Conservation (phyloP, 2,329 filamentous ascomycete species). For the Aspergillus fumigatus region DNA sequence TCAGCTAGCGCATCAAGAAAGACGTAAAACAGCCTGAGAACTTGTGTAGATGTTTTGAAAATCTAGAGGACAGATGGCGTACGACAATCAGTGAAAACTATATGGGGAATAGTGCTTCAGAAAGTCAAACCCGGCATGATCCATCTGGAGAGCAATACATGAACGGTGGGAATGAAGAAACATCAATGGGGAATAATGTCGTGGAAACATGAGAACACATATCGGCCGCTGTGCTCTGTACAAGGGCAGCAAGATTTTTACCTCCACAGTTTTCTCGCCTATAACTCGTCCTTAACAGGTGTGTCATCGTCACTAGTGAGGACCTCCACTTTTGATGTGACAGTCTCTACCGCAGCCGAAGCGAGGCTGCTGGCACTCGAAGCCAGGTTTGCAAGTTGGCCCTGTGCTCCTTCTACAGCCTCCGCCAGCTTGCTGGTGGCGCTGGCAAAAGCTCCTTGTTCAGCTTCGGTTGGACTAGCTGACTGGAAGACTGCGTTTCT, state of each 20-base stretch:
- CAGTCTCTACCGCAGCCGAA: constrained; percentile 32
- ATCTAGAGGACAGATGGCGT: constrained; percentile 13
- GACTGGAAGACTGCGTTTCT: constrained; percentile 50
- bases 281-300: constrained; percentile 21
- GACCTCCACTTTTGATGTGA: constrained; percentile 21
- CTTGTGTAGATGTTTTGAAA: constrained; percentile 20
- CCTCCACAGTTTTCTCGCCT: constrained; percentile 1
- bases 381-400: constrained; percentile 29
- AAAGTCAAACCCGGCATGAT: constrained; percentile 13
- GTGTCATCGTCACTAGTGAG: neutral
- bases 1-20: constrained; percentile 2
- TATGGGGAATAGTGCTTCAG: constrained; percentile 31
- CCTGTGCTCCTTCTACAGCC: constrained; percentile 34
- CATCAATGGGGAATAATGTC: neutral
- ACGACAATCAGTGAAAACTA: constrained; percentile 27
- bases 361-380: constrained; percentile 30
- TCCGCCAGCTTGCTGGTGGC: constrained; percentile 26
- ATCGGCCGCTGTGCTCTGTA: neutral
- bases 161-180: constrained; percentile 6
- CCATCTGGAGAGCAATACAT: constrained; percentile 6
- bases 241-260: constrained; percentile 4
- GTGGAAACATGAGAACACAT: constrained; percentile 2
- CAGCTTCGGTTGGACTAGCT: neutral
- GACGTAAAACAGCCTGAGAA: constrained; percentile 8
- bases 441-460: constrained; percentile 33